Evolutionary conservation across 129 eudicot species (phyloP), one percentile per base, ranked within the genome.

Genomic region (Deinandra increscens): DNA sequence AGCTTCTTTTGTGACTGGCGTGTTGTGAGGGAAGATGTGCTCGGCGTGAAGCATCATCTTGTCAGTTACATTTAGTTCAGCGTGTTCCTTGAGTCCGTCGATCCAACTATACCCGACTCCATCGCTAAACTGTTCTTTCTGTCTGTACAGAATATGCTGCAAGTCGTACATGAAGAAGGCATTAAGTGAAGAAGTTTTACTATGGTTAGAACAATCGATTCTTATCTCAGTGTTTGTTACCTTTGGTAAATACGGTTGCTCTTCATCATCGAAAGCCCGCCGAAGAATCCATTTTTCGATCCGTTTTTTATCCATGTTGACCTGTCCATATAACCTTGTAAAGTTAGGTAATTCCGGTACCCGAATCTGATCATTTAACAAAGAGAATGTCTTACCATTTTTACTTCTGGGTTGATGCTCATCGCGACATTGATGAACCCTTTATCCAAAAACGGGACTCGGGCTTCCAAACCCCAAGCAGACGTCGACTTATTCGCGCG

Each of bases 101-200:
- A 93, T 93, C 98, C 98, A 93, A 76, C 96, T 89, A 60, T 89
- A 89, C 64, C 98, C 98, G 11, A 93, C 98, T 14, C 98, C 98
- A 53, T 93, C 98, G 61, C 98, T 93, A 76, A 93, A 93, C 70
- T 93, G 98, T 72, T 93, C 98, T 64, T 93, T 93, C 70, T 93
- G 96, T 79, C 98, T 75, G 51, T 93, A 93, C 71, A 93, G 77
- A 66, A 93, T 93, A 81, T 93, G 96, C 98, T 93, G 92, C 85
- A 84, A 43, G 9, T 14, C 54, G 45, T 73, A 79, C 6, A 66
- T 8, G 7, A 46, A 12, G 26, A 5, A 15, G 2, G 4, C 0
- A 15, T 26, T 56, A 56, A 56, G 5, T 3, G 63, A 29, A 17
- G 6, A 56, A 5, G 5, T 26, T 56, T 26, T 23, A 12, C 4